These are phyloP conservation scores for Volvariella volvacea DNA, from an alignment of 1,284 basidiomycete genomes.

Conservation along the genomic window DNA sequence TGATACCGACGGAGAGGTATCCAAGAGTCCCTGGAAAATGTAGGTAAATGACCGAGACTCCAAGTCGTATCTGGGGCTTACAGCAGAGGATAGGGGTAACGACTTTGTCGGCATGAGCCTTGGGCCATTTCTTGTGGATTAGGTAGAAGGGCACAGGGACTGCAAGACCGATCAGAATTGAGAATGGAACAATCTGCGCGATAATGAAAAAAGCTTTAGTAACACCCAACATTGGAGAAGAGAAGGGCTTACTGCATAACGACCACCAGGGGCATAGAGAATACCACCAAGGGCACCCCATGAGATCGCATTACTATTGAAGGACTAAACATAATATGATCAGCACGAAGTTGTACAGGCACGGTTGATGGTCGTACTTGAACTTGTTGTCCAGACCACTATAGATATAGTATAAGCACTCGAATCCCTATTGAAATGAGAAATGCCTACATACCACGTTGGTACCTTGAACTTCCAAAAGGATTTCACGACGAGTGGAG, in stretches of 20 bases:
- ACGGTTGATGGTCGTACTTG: constrained; percentile 27
- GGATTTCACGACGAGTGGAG: constrained; percentile 30
- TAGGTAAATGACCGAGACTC: neutral
- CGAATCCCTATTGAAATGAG: constrained; percentile 8
- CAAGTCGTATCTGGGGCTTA: constrained; percentile 10
- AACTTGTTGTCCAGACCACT: constrained; percentile 49
- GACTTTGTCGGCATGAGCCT: constrained; percentile 36
- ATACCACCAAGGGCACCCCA: constrained; percentile 53
- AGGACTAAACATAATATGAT: too few relatives aligned
- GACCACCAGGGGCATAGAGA: constrained; percentile 40
- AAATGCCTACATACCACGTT: constrained; percentile 21
- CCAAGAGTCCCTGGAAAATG: constrained; percentile 27
- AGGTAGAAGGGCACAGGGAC: constrained; percentile 51
- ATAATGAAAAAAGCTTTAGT: too few relatives aligned
- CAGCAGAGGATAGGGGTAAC: constrained; percentile 43
- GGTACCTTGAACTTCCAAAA: constrained; percentile 35
- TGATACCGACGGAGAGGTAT: constrained; percentile 45
- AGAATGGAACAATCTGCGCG: constrained; percentile 45
- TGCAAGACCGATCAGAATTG: constrained; percentile 42
- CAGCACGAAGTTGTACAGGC: neutral
- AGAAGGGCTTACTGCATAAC: constrained; percentile 36
- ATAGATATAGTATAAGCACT: constrained; percentile 10
- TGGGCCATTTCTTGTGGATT: constrained; percentile 40
- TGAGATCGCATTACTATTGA: constrained; percentile 42
- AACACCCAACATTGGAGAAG: constrained; percentile 24